Conservation (phyloP, 148 eudicot genomes). For the Camellia japonica region DNA sequence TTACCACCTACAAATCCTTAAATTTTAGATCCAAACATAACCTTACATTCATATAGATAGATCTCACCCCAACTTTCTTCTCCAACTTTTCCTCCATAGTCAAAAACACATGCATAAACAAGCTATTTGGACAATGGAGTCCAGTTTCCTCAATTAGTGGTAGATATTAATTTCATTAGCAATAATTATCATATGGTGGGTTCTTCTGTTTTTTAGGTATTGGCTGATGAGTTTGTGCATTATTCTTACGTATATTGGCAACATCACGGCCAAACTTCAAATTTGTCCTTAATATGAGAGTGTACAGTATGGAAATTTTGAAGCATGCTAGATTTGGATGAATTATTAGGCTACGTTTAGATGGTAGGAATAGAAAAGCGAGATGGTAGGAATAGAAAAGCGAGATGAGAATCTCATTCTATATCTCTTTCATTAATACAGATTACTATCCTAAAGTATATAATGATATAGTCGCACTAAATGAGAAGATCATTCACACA, state of each 20-base stretch:
- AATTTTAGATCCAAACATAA: too few species aligned
- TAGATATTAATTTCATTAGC: not conserved
- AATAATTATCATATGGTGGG: not conserved
- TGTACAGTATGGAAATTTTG: too few species aligned
- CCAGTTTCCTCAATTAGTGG: not conserved
- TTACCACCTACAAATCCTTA: too few species aligned
- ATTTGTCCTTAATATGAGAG: not conserved
- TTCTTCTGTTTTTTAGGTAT: constrained; percentile 5
- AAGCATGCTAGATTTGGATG: too few species aligned
- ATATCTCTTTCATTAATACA: too few species aligned
- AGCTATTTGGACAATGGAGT: not conserved
- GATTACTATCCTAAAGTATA: too few species aligned
- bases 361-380: too few species aligned
- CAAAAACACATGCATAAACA: not conserved
- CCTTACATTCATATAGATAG: not conserved
- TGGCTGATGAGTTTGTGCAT: not conserved
- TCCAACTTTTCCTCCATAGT: not conserved
- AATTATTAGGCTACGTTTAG: too few species aligned
- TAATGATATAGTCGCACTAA: too few species aligned
- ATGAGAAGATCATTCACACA: too few species aligned
- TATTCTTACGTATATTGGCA: not conserved
- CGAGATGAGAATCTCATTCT: too few species aligned
- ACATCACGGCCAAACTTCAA: not conserved
- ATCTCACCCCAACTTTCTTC: not conserved
- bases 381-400: too few species aligned